A percentile compares a stretch with the other conserved stretches of the same genome.
phyloP scores from a whole-genome alignment of 352 stramenopile genomes.

The Pythium scleroteichum region DNA sequence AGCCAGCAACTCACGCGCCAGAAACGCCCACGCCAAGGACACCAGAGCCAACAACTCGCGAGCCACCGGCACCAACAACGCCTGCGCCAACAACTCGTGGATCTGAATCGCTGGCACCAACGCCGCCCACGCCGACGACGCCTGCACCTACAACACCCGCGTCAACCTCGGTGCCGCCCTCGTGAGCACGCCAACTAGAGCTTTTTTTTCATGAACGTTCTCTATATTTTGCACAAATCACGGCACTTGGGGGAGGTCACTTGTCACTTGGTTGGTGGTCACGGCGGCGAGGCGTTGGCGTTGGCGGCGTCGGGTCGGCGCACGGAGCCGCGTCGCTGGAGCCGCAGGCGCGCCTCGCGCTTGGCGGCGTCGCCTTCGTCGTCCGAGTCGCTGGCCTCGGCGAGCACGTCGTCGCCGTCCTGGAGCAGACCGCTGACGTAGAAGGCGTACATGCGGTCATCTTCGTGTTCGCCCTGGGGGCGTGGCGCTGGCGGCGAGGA shows the following conservation, averaged over 20 bases:
- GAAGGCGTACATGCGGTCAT: constrained; percentile 52
- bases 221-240: no score
- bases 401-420: constrained; percentile 38
- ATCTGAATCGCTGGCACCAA: background rate
- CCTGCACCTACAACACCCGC: background rate
- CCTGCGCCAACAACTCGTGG: constrained; percentile 3
- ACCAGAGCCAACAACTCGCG: constrained; percentile 1
- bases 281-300: background rate
- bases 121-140: background rate
- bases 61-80: background rate
- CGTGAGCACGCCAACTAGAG: no score
- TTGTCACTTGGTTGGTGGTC: background rate
- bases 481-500: constrained; percentile 2
- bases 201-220: no score
- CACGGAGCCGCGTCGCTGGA: background rate
- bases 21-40: background rate
- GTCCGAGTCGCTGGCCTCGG: constrained; percentile 51
- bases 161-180: no score
- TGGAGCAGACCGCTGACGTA: constrained; percentile 61
- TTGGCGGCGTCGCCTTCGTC: constrained; percentile 50
- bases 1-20: background rate
- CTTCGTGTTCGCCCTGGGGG: constrained; percentile 2
- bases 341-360: constrained; percentile 4
- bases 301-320: background rate
- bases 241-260: no score